phyloP scores from a whole-genome alignment of 2,329 filamentous ascomycete species.

The Fusarium heterosporum region DNA sequence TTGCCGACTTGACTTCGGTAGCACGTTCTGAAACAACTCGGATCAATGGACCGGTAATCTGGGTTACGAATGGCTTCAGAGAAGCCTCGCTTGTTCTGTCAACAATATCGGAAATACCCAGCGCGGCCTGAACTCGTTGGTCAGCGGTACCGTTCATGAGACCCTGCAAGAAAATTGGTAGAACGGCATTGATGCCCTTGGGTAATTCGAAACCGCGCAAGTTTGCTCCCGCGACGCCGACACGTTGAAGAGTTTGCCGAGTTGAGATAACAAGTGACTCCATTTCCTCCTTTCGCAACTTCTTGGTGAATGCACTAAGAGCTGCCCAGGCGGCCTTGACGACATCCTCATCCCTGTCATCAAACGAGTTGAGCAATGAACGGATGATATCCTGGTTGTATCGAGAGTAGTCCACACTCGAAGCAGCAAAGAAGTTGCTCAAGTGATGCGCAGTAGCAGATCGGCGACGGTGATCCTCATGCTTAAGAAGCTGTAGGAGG shows the following conservation, averaged over 20 bases:
- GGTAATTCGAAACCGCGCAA: conserved; percentile 90
- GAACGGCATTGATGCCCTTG: conserved; percentile 95
- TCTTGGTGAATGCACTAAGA: conserved; percentile 87
- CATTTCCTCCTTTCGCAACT: conserved; percentile 97
- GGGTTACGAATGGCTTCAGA: conserved; percentile 93
- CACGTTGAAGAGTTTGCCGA: conserved; percentile 84
- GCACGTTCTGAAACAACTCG: conserved; percentile 97
- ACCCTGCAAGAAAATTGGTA: conserved; percentile 97
- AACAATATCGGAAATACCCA: conserved; percentile 95
- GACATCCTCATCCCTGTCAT: conserved; percentile 84
- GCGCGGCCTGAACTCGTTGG: conserved; percentile 89
- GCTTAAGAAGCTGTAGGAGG: conserved; percentile 86
- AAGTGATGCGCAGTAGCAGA: conserved; percentile 82
- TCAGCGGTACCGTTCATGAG: conserved; percentile 96
- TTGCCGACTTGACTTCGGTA: conserved; percentile 94
- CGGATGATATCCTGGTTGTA: conserved; percentile 97
- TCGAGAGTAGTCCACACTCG: conserved; percentile 89
- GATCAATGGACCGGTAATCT: conserved; percentile 97
- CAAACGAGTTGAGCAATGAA: conserved; percentile 89
- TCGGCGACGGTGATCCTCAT: conserved; percentile 89
- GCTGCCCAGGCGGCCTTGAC: conserved; percentile 92
- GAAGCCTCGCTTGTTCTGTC: conserved; percentile 90
- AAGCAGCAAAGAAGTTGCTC: conserved; percentile 84
- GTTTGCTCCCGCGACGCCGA: conserved; percentile 86
- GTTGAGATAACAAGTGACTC: conserved; percentile 90